Evolutionary conservation across 1,139 yeast genomes (phyloP), one percentile per base, ranked within the genome.

Genomic region (Yamadazyma epiphylla): DNA sequence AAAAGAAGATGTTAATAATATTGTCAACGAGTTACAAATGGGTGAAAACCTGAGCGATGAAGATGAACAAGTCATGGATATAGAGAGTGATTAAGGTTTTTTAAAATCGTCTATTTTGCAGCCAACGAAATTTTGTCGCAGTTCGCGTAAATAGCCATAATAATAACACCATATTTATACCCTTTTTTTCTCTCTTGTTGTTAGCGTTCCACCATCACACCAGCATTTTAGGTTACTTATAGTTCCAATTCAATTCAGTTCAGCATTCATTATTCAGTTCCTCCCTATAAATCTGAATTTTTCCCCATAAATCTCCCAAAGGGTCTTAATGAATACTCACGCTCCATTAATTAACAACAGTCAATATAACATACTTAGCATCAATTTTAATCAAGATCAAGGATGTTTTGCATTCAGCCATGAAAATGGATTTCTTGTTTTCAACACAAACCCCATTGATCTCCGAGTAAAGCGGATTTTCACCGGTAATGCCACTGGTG

Each of bases 391-490:
- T 57, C 95, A 87, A 58, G 95, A 88, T 57, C 86, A 80, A 48
- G 85, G 88, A 27, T 88, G 96, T 52, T 88, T 89, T 59, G 86
- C 95, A 15, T 66, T 86, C 19, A 86, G 94, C 30, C 83, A 81
- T 43, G 89, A 85, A 41, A 59, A 68, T 30, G 96, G 96, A 16
- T 87, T 89, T 53, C 63, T 80, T 32, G 95, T 89, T n/a, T 89
- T 79, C 64, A 84, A 82, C 51, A 74, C 94, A 5, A 88, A 85
- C 50, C 97, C 97, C 5, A 68, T 88, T 59, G 94, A 85, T 41
- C 60, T 80, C 42, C 70, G 94, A 43, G 91, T 88, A 33, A 71
- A 77, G 47, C 67, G 95, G 30, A 74, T 61, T 27, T 79, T 81
- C 46, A 41, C 30, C 10, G 39, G 30, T 29, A 41, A 36, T 7